A percentile compares a stretch with the other conserved stretches of the same genome.
Conservation (phyloP, 306 rosid species). For the Cicer pinnatifidum region DNA sequence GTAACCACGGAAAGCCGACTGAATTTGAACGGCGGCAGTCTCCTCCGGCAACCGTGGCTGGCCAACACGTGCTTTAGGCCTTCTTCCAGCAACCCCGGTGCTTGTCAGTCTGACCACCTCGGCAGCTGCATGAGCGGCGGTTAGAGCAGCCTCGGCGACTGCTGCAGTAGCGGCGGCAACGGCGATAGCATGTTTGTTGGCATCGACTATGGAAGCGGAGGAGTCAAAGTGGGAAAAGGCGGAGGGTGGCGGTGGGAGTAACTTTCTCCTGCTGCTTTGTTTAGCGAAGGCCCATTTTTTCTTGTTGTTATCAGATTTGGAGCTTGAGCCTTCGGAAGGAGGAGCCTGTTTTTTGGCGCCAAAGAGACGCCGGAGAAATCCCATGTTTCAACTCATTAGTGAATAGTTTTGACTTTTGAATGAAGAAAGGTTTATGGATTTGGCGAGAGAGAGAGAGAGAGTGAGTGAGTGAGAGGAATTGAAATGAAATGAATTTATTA, state of each 20-base stretch:
- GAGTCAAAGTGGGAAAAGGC: conserved; percentile 3
- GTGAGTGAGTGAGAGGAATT: too few species aligned
- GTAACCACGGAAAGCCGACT: conserved; percentile 85
- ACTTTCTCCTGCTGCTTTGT: conserved; percentile 22
- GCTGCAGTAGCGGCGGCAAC: conserved; percentile 96
- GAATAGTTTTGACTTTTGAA: background rate
- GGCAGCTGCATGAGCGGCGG: conserved; percentile 94
- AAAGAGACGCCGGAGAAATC: conserved; percentile 89
- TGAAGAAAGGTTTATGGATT: background rate
- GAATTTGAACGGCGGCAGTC: conserved; percentile 66
- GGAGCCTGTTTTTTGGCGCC: conserved; percentile 54
- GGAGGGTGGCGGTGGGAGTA: conserved; percentile 34
- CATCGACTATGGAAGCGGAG: conserved; percentile 50
- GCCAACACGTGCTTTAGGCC: conserved; percentile 9
- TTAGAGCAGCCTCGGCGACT: conserved; percentile 89
- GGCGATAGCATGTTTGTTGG: conserved; percentile 86
- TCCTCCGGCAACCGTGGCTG: conserved; percentile 49
- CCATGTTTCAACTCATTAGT: conserved; percentile 65
- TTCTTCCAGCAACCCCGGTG: background rate
- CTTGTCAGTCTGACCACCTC: conserved; percentile 87
- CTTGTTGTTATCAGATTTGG: conserved; percentile 44
- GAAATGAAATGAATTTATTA: background rate
- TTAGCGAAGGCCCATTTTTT: conserved; percentile 56
- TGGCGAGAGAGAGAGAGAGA: background rate
- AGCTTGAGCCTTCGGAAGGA: conserved; percentile 23